Conservation (phyloP, 305 asterid species). For the Fraxinus paxiana region DNA sequence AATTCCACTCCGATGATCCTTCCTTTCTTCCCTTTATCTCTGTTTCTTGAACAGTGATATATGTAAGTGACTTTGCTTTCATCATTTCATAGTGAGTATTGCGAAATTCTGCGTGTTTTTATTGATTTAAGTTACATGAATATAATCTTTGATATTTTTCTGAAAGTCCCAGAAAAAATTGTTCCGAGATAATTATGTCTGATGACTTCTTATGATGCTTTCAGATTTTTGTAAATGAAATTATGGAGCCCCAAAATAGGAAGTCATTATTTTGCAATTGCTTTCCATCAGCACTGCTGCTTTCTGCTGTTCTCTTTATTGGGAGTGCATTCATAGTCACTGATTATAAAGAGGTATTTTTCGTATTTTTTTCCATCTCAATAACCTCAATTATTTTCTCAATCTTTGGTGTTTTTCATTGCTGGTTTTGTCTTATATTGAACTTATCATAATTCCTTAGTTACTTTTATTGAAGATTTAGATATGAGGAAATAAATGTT, state of each 20-base stretch:
- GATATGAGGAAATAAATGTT: background rate
- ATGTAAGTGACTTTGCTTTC: constrained; percentile 10
- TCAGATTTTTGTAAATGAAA: constrained; percentile 23
- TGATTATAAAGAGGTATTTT: constrained; percentile 52
- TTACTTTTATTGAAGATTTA: background rate
- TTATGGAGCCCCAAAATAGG: constrained; percentile 35
- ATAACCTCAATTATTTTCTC: background rate
- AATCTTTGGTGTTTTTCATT: background rate
- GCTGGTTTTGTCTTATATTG: background rate
- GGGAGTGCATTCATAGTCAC: constrained; percentile 35
- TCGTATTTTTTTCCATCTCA: background rate
- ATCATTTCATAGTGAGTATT: background rate
- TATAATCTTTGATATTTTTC: background rate
- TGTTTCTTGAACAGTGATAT: constrained; percentile 8
- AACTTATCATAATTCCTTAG: background rate
- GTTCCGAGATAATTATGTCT: background rate
- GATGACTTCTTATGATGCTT: constrained; percentile 3
- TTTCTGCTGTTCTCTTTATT: constrained; percentile 47
- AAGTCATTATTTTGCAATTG: constrained; percentile 36
- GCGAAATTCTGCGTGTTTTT: background rate
- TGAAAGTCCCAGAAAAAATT: background rate
- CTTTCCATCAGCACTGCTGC: constrained; percentile 37
- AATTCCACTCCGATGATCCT: background rate
- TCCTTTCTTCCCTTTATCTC: background rate
- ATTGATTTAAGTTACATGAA: background rate